Evolutionary conservation across 2,329 filamentous ascomycete genomes (phyloP).

Genomic region (Lachnellula subtilissima): DNA sequence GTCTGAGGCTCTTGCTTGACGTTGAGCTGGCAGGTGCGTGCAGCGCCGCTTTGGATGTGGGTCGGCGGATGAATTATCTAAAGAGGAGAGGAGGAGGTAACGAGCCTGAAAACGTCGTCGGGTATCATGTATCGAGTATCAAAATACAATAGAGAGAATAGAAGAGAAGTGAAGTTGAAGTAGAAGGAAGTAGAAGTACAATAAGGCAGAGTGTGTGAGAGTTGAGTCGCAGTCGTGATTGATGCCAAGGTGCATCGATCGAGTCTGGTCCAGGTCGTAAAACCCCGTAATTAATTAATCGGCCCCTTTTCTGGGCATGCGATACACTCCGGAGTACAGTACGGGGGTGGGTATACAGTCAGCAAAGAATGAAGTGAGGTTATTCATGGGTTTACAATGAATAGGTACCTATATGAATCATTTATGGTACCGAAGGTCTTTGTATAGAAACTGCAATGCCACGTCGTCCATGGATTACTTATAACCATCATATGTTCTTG

Average conservation of each 20-base stretch:
- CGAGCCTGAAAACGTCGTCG: background rate
- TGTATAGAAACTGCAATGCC: background rate
- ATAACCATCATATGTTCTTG: background rate
- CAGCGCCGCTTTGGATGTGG: conserved; percentile 6
- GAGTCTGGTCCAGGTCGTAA: background rate
- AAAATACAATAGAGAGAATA: conserved; percentile 26
- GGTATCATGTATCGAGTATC: conserved; percentile 25
- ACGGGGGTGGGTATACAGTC: too few species aligned
- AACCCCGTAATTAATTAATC: too few species aligned
- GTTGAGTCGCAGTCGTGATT: background rate
- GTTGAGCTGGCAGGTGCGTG: conserved; percentile 17
- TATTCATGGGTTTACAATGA: too few species aligned
- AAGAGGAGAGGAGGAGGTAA: background rate
- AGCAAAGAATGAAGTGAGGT: too few species aligned
- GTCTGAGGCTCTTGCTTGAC: conserved; percentile 19
- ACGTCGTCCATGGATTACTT: conserved; percentile 11
- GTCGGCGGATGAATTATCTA: conserved; percentile 3
- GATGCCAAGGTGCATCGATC: conserved; percentile 3
- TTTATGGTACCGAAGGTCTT: too few species aligned
- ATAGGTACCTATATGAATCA: too few species aligned
- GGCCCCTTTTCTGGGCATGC: too few species aligned
- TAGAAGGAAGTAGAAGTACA: conserved; percentile 19
- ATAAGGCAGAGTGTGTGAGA: background rate
- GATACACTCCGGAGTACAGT: too few species aligned
- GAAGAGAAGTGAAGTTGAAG: conserved; percentile 15